Percentiles rank a stretch among this genome's conserved stretches.
phyloP scores from a whole-genome alignment of 2,329 filamentous ascomycete genomes.

The Drechslerella stenobrocha region DNA sequence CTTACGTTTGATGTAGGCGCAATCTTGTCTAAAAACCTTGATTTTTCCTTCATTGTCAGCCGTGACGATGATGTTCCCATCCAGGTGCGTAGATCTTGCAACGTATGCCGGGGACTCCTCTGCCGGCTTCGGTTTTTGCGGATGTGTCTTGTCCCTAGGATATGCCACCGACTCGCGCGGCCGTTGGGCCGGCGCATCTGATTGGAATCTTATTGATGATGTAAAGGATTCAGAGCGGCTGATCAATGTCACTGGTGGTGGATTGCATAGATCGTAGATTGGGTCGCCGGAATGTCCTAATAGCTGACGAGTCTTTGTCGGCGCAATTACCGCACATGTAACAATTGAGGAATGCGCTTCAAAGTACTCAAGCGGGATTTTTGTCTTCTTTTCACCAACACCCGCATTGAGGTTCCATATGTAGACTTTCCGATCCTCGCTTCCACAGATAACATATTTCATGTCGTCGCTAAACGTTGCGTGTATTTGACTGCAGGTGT shows the following conservation, averaged over 20 bases:
- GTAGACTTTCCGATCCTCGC: constrained; percentile 85
- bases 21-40: constrained; percentile 95
- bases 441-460: constrained; percentile 84
- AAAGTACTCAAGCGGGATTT: constrained; percentile 82
- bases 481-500: constrained; percentile 84
- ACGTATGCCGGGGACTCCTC: constrained; percentile 77
- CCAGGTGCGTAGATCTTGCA: constrained; percentile 72
- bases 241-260: constrained; percentile 80
- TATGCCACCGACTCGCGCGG: constrained; percentile 29
- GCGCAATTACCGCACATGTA: constrained; percentile 84
- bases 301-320: constrained; percentile 73
- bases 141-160: constrained; percentile 52
- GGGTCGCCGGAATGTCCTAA: constrained; percentile 83
- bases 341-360: constrained; percentile 87
- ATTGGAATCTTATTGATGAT: constrained; percentile 57
- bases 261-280: constrained; percentile 95
- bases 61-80: constrained; percentile 89
- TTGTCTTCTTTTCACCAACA: constrained; percentile 70
- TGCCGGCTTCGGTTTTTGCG: constrained; percentile 57
- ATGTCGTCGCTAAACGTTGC: constrained; percentile 87
- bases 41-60: constrained; percentile 85
- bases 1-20: constrained; percentile 76
- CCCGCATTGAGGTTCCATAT: constrained; percentile 74
- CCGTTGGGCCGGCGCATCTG: constrained; percentile 13
- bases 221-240: constrained; percentile 68